Evolutionary conservation across 495 filamentous ascomycete genomes (phyloP), one percentile per base, ranked within the genome.

Genomic region (Talaromyces thailandensis): DNA sequence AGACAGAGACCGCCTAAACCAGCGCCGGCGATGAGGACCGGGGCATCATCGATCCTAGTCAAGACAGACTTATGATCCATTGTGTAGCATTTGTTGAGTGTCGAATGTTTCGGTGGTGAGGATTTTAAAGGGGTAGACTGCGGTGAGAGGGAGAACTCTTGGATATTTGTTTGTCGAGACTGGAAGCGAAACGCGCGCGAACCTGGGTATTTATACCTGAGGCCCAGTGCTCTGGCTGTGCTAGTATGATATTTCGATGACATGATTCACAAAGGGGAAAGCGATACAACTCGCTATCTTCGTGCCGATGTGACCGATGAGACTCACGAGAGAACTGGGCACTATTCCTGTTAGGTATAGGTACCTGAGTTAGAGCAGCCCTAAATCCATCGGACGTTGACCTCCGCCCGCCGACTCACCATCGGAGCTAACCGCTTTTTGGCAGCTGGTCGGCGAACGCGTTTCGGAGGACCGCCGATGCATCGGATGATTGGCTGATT

Each of bases 1-100:
- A 84, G 75, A 16, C 76, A 74, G 1, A 84, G 73, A 24, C 81
- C 82, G n/a, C 79, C 79, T 2, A 84, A 71, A 21, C 83, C 82
- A 45, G 72, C 82, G 57, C 82, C 82, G 40, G 79, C 72, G 56
- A 84, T 73, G 26, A 75, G 66, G 29, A 77, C 64, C 25, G 71
- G 68, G 6, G 50, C 31, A 8, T 63, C 51, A 28, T 50, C 51
- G 58, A 11, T 56, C 12, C 45, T 60, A 1, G 26, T 24, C 28
- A 26, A 14, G 45, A 9, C 18, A 9, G 23, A 24, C 9, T 18
- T 25, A 16, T 11, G 11, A 25, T 8, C 24, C 48, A 40, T 40
- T 40, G 35, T 40, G 35, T 40, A 40, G 11, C 12, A 40, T 40
- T 40, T 16, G 35, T 40, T 16, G 35, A 40, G 16, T 12, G 35